phyloP scores from a whole-genome alignment of 192 early-diverging fungal species.

The Backusella circina region DNA sequence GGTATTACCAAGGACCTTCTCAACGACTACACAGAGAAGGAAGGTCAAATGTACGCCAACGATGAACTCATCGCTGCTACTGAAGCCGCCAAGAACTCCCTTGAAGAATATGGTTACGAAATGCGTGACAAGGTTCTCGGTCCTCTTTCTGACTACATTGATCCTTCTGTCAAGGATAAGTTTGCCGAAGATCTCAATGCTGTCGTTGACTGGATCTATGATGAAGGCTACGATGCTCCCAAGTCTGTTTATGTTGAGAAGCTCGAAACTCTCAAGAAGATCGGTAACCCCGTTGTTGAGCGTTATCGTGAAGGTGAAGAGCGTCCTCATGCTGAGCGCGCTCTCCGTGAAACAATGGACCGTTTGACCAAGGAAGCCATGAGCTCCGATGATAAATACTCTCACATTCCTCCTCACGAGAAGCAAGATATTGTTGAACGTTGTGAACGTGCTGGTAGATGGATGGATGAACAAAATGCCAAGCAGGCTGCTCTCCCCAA shows the following conservation, averaged over 20 bases:
- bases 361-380: constrained; percentile 68
- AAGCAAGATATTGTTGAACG: constrained; percentile 78
- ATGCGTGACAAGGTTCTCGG: constrained; percentile 82
- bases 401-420: constrained; percentile 85
- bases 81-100: constrained; percentile 88
- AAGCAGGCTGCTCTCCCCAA: constrained; percentile 75
- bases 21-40: constrained; percentile 67
- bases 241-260: constrained; percentile 88
- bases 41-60: constrained; percentile 77
- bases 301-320: constrained; percentile 83
- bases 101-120: constrained; percentile 99
- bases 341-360: constrained; percentile 76
- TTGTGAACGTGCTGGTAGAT: constrained; percentile 71
- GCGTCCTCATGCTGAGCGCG: constrained; percentile 78
- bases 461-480: constrained; percentile 80
- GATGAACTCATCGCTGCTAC: constrained; percentile 94
- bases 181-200: constrained; percentile 68
- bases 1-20: constrained; percentile 58
- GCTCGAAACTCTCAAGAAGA: constrained; percentile 72
- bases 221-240: constrained; percentile 89
- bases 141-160: constrained; percentile 70
- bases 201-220: constrained; percentile 98
- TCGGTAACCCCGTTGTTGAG: constrained; percentile 77
- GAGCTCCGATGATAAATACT: constrained; percentile 78
- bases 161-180: constrained; percentile 63